Base-by-base conservation (phyloP, 805 yeast species). In the Teunomyces lycoperdinae region DNA sequence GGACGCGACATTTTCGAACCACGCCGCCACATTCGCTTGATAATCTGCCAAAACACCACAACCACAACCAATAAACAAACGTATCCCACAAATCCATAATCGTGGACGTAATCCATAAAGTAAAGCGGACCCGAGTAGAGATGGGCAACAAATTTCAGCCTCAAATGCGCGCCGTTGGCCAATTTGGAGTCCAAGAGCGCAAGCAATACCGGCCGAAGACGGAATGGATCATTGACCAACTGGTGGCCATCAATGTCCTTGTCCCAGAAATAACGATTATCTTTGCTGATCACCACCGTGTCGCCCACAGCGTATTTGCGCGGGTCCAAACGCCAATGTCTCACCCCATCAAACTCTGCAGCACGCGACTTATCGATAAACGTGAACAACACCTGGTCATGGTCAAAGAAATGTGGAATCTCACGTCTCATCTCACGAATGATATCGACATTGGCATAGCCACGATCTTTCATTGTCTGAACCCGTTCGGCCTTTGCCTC, bases 281-380 rank as follows among this genome's bases (percentile, higher is more conserved):
- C 74, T 52, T 74, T 74, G 29, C 73, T 66, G 2, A 84, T 64
- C 2, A 87, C 62, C 1, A 87, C 57, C 0, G 80, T 69, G 59
- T 85, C 88, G 5, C 91, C 92, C 2, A 66, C 59, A 8, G 62
- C 50, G 51, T 68, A 74, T 0, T 57, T 46, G n/a, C 59, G 55
- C 1, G 63, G 52, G 34, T 70, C 59, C 28, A 69, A 59, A 10
- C 68, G 66, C 79, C 82, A 76, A 2, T 70, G 73, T 8, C 46
- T 42, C 10, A 51, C 38, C 2, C 55, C 40, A 4, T 73, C 60
- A 9, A 73, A 54, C 3, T 62, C 53, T 1, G 60, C 57, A 38
- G 67, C 57, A 14, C 70, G 66, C 1, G 73, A 60, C 14, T 81
- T 53, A 57, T 86, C 89, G 9, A 84, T 52, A 53, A 73, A 83